Evolutionary conservation across 306 rosid genomes (phyloP).

Genomic region (Acacia confusa): DNA sequence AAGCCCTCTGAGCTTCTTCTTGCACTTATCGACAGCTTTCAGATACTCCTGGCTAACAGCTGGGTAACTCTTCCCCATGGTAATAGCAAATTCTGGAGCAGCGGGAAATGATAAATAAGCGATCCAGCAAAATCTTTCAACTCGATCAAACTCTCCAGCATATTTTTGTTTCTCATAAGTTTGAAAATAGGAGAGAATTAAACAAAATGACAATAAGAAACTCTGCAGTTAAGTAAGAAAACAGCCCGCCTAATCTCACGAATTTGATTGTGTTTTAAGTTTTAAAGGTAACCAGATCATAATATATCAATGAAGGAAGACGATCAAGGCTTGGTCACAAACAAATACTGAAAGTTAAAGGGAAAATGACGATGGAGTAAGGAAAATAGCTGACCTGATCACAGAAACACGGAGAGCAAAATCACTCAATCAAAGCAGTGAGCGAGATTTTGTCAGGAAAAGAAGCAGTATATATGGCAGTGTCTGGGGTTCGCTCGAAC

Average conservation of each 20-base stretch:
- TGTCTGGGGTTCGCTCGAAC: not conserved
- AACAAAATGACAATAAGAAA: not conserved
- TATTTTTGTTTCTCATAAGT: not conserved
- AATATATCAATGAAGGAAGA: not conserved
- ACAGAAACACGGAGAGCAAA: not conserved
- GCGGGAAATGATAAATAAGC: not conserved
- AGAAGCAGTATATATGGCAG: not conserved
- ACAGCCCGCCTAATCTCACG: not conserved
- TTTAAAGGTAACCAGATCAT: not conserved
- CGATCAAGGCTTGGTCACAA: not conserved
- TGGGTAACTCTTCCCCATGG: slow-evolving; percentile 57
- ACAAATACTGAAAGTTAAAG: not conserved
- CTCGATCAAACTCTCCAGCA: not conserved
- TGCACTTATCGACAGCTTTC: slow-evolving; percentile 56
- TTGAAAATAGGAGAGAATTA: not conserved
- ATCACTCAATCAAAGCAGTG: not conserved
- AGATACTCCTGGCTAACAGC: slow-evolving; percentile 51
- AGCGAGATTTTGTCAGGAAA: not conserved
- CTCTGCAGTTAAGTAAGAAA: not conserved
- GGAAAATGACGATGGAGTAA: not conserved
- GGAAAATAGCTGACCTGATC: slow-evolving; percentile 9
- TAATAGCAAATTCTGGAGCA: not conserved
- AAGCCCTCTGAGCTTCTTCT: slow-evolving; percentile 61
- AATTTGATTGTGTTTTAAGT: not conserved
- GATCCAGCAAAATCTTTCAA: not conserved